phyloP scores from a whole-genome alignment of 257 asterid genomes.

The Solanum medicagineum region DNA sequence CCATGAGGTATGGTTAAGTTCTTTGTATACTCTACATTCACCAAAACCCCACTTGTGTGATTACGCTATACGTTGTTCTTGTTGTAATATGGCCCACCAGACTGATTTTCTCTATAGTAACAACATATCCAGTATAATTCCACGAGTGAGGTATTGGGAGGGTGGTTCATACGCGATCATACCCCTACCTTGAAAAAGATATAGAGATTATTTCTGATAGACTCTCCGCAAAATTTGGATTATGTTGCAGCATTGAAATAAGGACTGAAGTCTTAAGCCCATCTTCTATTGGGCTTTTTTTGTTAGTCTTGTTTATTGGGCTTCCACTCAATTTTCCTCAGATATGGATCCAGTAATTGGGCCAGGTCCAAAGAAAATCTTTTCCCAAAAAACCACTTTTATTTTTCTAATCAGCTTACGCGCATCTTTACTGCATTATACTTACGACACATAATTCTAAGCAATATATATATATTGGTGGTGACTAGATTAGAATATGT shows the following conservation, averaged over 20 bases:
- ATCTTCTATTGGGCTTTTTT: neutral
- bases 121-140: neutral
- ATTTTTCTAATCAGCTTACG: neutral
- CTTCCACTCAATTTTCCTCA: neutral
- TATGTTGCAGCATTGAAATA: neutral
- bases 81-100: neutral
- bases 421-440: neutral
- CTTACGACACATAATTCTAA: neutral
- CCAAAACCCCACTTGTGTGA: neutral
- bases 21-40: too few relatives aligned
- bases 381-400: neutral
- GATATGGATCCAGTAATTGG: neutral
- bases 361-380: neutral
- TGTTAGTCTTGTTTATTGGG: neutral
- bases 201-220: neutral
- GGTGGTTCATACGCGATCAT: accelerated
- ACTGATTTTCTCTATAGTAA: neutral
- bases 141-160: neutral
- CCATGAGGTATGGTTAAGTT: neutral
- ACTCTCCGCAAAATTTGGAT: neutral
- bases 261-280: neutral
- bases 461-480: neutral
- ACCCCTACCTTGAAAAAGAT: neutral
- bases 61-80: neutral
- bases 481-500: neutral